Conservation (phyloP, 441 rosid genomes). For the Euphorbia corollata region DNA sequence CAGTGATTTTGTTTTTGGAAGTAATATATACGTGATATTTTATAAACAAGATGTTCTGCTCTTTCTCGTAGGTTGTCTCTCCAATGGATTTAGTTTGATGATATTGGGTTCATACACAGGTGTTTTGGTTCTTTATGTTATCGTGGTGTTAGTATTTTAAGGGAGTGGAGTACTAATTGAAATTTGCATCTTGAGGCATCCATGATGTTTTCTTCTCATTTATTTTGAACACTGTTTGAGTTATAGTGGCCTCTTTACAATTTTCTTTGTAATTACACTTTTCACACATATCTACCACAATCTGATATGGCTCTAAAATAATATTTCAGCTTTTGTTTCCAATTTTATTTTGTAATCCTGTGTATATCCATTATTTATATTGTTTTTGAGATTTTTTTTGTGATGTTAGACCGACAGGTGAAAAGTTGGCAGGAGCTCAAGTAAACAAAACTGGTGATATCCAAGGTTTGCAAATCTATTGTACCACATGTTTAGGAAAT, state of each 20-base stretch:
- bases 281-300: slow-evolving; percentile 4
- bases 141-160: not conserved
- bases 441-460: slow-evolving; percentile 63
- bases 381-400: slow-evolving; percentile 5
- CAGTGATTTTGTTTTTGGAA: not conserved
- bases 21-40: not conserved
- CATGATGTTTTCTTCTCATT: not conserved
- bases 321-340: not conserved
- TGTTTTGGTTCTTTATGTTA: not conserved
- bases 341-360: not conserved
- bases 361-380: not conserved
- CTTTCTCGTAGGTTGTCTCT: not conserved
- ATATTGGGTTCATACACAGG: not conserved
- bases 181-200: slow-evolving; percentile 2
- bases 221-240: not conserved
- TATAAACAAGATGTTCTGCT: not conserved
- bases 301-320: not conserved
- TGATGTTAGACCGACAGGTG: slow-evolving; percentile 39
- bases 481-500: slow-evolving; percentile 41
- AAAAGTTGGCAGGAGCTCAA: slow-evolving; percentile 50
- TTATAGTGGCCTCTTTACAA: not conserved
- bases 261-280: not conserved
- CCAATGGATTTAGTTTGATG: not conserved
- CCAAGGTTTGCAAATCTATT: slow-evolving; percentile 71
- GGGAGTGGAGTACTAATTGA: not conserved